Evolutionary conservation across 305 asterid genomes (phyloP).

Genomic region (Fraxinus sp.): DNA sequence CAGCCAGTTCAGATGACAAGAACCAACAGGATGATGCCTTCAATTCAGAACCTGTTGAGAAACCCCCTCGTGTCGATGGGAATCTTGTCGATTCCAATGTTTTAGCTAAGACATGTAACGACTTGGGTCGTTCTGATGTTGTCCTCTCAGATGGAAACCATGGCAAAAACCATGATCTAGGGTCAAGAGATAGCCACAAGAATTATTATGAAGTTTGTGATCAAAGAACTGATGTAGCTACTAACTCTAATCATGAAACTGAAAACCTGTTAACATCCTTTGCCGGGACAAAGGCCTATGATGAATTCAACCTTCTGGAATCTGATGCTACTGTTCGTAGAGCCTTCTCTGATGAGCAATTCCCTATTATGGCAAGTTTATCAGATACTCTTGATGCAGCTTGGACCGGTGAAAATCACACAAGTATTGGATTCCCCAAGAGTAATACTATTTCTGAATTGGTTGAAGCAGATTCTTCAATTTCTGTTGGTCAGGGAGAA

Average conservation of each 20-base stretch:
- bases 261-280: slow-evolving; percentile 23
- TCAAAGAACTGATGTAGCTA: slow-evolving; percentile 28
- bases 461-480: slow-evolving; percentile 41
- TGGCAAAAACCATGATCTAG: slow-evolving; percentile 37
- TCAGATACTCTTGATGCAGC: slow-evolving; percentile 91
- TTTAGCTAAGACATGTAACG: slow-evolving; percentile 34
- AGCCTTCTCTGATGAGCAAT: slow-evolving; percentile 65
- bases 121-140: slow-evolving; percentile 27
- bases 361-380: slow-evolving; percentile 51
- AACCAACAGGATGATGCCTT: slow-evolving; percentile 35
- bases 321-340: slow-evolving; percentile 42
- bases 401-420: slow-evolving; percentile 80
- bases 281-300: slow-evolving; percentile 33
- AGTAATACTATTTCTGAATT: slow-evolving; percentile 42
- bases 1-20: slow-evolving; percentile 50
- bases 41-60: slow-evolving; percentile 39
- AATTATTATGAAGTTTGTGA: slow-evolving; percentile 36
- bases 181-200: slow-evolving; percentile 21
- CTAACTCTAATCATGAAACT: slow-evolving; percentile 24
- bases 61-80: slow-evolving; percentile 35
- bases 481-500: slow-evolving; percentile 36
- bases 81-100: slow-evolving; percentile 31
- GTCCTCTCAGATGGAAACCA: slow-evolving; percentile 33
- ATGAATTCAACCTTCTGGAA: slow-evolving; percentile 41
- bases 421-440: slow-evolving; percentile 35